Conservation (phyloP, 192 early-diverging fungal species). For the Kappamyces sp. region DNA sequence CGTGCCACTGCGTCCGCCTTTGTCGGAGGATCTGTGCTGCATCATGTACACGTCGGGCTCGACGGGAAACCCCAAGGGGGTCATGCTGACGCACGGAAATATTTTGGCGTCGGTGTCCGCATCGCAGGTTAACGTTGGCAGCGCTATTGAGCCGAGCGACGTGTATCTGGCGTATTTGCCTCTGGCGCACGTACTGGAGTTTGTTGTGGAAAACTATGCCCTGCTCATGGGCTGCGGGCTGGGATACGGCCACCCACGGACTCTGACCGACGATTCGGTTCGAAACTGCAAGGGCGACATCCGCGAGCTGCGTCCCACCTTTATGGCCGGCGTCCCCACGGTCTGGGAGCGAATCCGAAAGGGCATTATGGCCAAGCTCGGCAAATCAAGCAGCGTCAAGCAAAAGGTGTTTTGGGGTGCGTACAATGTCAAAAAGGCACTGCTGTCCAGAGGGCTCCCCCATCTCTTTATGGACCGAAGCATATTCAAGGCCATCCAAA, state of each 20-base stretch:
- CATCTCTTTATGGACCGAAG: conserved; percentile 59
- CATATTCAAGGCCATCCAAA: conserved; percentile 76
- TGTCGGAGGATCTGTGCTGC: conserved; percentile 56
- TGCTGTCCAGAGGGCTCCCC: conserved; percentile 55
- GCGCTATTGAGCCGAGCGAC: not conserved
- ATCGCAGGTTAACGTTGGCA: not conserved
- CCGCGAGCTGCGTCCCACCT: conserved; percentile 57
- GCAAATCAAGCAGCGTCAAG: conserved; percentile 35
- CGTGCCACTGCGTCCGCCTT: conserved; percentile 57
- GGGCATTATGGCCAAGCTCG: conserved; percentile 65
- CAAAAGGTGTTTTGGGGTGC: conserved; percentile 74
- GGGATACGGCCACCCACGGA: conserved; percentile 62
- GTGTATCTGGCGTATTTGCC: conserved; percentile 59
- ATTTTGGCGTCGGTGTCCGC: conserved; percentile 55
- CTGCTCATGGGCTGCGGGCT: conserved; percentile 1
- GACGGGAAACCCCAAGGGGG: conserved; percentile 85
- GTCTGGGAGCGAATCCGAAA: conserved; percentile 82
- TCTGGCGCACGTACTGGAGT: conserved; percentile 84
- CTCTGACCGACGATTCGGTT: conserved; percentile 60
- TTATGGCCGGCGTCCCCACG: conserved; percentile 68
- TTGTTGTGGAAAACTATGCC: conserved; percentile 69
- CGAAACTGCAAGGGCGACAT: conserved; percentile 67
- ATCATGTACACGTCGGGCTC: conserved; percentile 47
- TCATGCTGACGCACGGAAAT: conserved; percentile 75
- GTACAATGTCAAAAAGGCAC: conserved; percentile 66